phyloP scores from a whole-genome alignment of 179 eudicot genomes.

The Carnegiea gigantea region DNA sequence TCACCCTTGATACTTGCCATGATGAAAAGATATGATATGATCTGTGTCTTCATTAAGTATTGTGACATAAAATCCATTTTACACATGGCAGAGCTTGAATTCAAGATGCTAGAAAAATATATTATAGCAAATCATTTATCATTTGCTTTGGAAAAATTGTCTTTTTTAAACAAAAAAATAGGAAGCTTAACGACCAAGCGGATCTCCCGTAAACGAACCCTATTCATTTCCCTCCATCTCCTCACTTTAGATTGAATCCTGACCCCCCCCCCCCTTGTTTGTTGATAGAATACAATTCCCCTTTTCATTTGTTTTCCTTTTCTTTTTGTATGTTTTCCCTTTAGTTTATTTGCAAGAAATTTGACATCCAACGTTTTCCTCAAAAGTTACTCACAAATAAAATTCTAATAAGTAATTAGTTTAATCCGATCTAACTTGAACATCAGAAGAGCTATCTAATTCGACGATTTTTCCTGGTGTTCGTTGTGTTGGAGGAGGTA shows the following conservation, averaged over 20 bases:
- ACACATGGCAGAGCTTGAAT: too few relatives aligned
- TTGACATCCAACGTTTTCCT: not conserved
- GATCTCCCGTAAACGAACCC: not conserved
- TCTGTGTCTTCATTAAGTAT: too few relatives aligned
- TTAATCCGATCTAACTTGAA: not conserved
- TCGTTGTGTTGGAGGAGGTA: not conserved
- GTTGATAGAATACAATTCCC: too few relatives aligned
- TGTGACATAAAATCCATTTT: too few relatives aligned
- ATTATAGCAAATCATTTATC: too few relatives aligned
- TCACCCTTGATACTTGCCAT: too few relatives aligned
- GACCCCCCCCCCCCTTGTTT: too few relatives aligned
- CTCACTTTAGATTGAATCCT: not conserved
- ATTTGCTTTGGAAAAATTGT: too few relatives aligned
- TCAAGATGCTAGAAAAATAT: too few relatives aligned
- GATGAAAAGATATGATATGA: too few relatives aligned
- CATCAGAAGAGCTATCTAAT: not conserved
- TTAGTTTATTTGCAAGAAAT: not conserved
- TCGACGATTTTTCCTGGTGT: not conserved
- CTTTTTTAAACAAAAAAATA: not conserved
- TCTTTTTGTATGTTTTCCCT: not conserved
- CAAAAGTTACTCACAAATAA: not conserved
- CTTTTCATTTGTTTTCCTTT: too few relatives aligned
- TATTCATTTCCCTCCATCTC: not conserved
- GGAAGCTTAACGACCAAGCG: conserved; percentile 2
- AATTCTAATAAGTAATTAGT: not conserved